Conservation (phyloP, 306 rosid species). For the Rubus parviflorus region DNA sequence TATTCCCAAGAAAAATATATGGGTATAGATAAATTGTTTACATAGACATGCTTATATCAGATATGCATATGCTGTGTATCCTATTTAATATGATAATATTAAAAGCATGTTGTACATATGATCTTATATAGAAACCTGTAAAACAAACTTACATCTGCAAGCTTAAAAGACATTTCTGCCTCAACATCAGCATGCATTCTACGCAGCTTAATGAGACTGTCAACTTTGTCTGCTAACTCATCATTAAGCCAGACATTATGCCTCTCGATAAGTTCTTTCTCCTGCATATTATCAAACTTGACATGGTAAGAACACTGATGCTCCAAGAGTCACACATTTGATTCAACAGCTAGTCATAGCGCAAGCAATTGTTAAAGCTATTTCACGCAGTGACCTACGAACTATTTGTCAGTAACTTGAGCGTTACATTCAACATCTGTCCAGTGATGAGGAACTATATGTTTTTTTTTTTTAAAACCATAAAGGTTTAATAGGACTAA, state of each 20-base stretch:
- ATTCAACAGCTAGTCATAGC: slow-evolving; percentile 1
- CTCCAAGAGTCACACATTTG: slow-evolving; percentile 18
- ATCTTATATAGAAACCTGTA: not conserved
- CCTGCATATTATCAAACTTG: slow-evolving; percentile 50
- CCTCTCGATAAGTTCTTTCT: slow-evolving; percentile 85
- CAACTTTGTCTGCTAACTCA: slow-evolving; percentile 72
- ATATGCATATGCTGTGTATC: not conserved
- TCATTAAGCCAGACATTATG: slow-evolving; percentile 85
- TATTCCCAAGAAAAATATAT: not conserved
- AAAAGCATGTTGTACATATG: too few relatives aligned
- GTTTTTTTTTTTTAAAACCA: not conserved
- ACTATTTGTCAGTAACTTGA: not conserved
- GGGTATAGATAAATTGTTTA: not conserved
- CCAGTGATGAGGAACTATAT: not conserved
- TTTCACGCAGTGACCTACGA: not conserved
- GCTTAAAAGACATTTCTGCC: slow-evolving; percentile 68
- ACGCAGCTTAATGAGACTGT: slow-evolving; percentile 59
- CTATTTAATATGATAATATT: too few relatives aligned
- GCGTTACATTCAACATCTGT: not conserved
- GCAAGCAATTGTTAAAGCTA: not conserved
- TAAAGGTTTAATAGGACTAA: not conserved
- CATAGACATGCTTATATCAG: not conserved
- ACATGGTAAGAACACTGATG: not conserved
- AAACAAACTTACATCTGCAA: slow-evolving; percentile 58
- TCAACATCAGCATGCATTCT: slow-evolving; percentile 63